Evolutionary conservation across 768 basidiomycete genomes (phyloP), one percentile per base, ranked within the genome.

Genomic region (Tricholoma sp.): DNA sequence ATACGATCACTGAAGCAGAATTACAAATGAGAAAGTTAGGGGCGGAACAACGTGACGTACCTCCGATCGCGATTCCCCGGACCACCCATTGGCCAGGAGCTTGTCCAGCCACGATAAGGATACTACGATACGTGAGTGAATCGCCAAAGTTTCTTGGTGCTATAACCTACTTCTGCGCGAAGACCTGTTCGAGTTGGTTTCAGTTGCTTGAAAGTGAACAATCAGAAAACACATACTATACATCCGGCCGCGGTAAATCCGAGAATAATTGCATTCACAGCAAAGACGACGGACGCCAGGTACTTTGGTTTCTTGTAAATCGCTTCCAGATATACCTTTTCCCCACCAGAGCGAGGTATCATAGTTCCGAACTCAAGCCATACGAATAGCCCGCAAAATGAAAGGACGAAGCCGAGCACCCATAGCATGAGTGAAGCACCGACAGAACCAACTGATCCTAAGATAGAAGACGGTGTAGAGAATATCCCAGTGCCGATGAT

Each of bases 261-360:
- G 15, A 83, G 66, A 17, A 83, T 68, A 0, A 84, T 60, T 1
- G 75, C 78, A 59, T 83, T 83, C 13, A 76, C 70, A 10, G 81
- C 80, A 58, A 79, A 87, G 39, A 81, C 62, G 52, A 79, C 84
- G 18, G 83, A 81, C 10, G 74, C 74, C 59, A 89, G 72, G 56
- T 78, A 81, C 51, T 71, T 77, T 13, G 86, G 86, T 33, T 72
- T 75, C 45, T 76, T 72, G 66, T 76, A 86, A 20, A 86, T 69
- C 62, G 77, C 86, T 60, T 86, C 84, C 50, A 88, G 70, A 61
- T 88, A 89, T 44, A 81, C 85, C 67, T 87, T 87, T 68, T 88
- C 86, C 17, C 82, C 87, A 9, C 86, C 86, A 49, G 79, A 81
- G 1, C 83, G 75, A 3, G 83, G 83, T 57, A 77, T 81, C 83